These are phyloP conservation scores for Porphyra umbilicalis DNA, from an alignment of 31 red algal genomes.

Conservation along the genomic window DNA sequence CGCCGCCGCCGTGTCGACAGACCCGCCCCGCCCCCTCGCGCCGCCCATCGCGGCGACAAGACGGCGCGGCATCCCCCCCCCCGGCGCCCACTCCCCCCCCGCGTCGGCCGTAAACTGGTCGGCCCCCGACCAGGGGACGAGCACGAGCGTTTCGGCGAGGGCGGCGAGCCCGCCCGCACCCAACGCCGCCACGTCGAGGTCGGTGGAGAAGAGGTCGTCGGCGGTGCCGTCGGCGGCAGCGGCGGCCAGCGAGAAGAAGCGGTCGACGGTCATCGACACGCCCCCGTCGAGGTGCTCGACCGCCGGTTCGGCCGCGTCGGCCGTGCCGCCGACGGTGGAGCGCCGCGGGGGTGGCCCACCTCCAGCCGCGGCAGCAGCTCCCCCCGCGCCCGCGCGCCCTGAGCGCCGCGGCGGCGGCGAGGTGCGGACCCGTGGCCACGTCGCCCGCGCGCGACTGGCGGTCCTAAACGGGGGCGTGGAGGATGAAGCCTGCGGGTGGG, in stretches of 20 bases:
- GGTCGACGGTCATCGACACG: background rate
- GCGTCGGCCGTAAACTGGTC: background rate
- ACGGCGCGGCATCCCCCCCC: background rate
- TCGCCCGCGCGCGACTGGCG: background rate
- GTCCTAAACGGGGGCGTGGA: background rate
- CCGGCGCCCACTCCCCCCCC: background rate
- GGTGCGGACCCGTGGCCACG: background rate
- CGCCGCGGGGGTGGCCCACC: too few species aligned
- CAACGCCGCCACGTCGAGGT: background rate
- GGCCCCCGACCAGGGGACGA: background rate
- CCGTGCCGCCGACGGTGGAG: too few species aligned
- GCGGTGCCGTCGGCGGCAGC: background rate
- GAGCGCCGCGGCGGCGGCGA: background rate
- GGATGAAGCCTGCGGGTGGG: background rate
- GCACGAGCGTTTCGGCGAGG: background rate
- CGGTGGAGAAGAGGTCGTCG: background rate
- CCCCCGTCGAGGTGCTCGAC: background rate
- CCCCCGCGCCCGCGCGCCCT: background rate
- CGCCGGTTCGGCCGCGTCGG: too few species aligned
- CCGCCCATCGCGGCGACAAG: background rate
- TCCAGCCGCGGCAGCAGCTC: background rate
- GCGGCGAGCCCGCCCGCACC: background rate
- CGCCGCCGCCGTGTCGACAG: too few species aligned
- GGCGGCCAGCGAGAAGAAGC: background rate
- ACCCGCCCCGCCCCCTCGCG: too few species aligned